Conservation (phyloP, 768 basidiomycete species). For the Podaxis carcinomalis region DNA sequence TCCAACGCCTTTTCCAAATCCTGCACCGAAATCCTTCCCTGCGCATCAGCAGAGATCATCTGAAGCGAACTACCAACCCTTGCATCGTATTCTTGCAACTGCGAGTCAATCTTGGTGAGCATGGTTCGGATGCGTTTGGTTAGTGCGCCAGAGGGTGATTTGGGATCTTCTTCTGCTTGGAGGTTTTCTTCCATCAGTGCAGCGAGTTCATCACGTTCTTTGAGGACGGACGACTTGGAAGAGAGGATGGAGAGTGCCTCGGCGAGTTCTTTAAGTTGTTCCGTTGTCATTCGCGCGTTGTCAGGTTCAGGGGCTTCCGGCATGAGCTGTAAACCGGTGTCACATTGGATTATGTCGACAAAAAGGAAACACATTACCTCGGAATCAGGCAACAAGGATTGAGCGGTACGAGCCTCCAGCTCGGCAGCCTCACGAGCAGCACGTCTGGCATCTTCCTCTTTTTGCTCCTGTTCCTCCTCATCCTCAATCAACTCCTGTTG, state of each 20-base stretch:
- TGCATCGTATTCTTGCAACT: slow-evolving; percentile 87
- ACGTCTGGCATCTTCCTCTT: slow-evolving; percentile 88
- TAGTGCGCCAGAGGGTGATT: slow-evolving; percentile 78
- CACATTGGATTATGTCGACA: background rate
- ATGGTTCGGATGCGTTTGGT: slow-evolving; percentile 94
- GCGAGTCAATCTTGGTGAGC: slow-evolving; percentile 92
- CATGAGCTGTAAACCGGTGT: slow-evolving; percentile 42
- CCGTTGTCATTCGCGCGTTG: slow-evolving; percentile 94
- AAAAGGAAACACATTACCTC: slow-evolving; percentile 49
- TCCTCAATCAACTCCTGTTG: slow-evolving; percentile 99
- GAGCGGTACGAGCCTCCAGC: slow-evolving; percentile 71
- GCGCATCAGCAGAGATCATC: slow-evolving; percentile 79
- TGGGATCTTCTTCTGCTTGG: slow-evolving; percentile 82
- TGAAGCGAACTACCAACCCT: slow-evolving; percentile 83
- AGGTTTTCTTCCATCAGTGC: slow-evolving; percentile 93
- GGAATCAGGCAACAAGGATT: slow-evolving; percentile 82
- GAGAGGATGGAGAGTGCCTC: slow-evolving; percentile 90
- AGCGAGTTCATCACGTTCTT: slow-evolving; percentile 91
- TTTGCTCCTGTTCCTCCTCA: slow-evolving; percentile 96
- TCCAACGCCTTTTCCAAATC: slow-evolving; percentile 89
- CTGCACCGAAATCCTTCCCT: slow-evolving; percentile 84
- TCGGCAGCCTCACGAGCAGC: slow-evolving; percentile 80
- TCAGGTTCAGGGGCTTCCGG: slow-evolving; percentile 57
- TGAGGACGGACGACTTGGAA: slow-evolving; percentile 90
- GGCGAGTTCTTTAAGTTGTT: slow-evolving; percentile 90